phyloP scores from a whole-genome alignment of 148 eudicot species.

The Euryodendron excelsum region DNA sequence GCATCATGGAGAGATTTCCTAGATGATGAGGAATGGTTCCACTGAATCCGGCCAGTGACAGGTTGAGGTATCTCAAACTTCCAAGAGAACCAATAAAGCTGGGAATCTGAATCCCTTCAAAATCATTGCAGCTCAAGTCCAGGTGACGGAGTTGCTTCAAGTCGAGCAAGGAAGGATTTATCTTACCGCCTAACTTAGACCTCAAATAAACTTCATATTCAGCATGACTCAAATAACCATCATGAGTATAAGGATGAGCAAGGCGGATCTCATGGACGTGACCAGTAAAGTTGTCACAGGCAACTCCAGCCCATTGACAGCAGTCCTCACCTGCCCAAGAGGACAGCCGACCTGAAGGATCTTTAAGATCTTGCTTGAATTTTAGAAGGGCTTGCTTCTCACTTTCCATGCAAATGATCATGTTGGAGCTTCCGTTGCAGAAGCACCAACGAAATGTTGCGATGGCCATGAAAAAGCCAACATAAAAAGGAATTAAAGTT shows the following conservation, averaged over 20 bases:
- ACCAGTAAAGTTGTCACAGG: slow-evolving; percentile 13
- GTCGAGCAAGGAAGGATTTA: background rate
- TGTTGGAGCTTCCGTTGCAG: too few species aligned
- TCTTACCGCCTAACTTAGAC: background rate
- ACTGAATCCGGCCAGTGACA: background rate
- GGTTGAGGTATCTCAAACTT: slow-evolving; percentile 22
- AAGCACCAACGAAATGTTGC: too few species aligned
- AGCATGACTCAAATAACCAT: too few species aligned
- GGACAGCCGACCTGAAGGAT: too few species aligned
- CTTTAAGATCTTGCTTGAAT: too few species aligned
- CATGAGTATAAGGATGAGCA: too few species aligned
- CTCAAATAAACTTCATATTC: too few species aligned
- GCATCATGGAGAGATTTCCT: slow-evolving; percentile 11
- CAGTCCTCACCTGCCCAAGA: slow-evolving; percentile 21
- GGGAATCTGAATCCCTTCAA: background rate
- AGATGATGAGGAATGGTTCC: slow-evolving; percentile 15
- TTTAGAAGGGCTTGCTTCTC: too few species aligned
- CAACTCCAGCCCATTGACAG: slow-evolving; percentile 29
- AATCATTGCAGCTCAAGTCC: background rate
- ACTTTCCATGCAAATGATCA: too few species aligned
- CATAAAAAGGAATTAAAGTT: too few species aligned
- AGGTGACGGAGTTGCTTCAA: background rate
- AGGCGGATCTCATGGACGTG: too few species aligned
- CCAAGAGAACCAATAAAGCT: slow-evolving; percentile 21
- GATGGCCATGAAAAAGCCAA: too few species aligned